Conservation (phyloP, 1,139 yeast species). For the Wickerhamomyces sp. region DNA sequence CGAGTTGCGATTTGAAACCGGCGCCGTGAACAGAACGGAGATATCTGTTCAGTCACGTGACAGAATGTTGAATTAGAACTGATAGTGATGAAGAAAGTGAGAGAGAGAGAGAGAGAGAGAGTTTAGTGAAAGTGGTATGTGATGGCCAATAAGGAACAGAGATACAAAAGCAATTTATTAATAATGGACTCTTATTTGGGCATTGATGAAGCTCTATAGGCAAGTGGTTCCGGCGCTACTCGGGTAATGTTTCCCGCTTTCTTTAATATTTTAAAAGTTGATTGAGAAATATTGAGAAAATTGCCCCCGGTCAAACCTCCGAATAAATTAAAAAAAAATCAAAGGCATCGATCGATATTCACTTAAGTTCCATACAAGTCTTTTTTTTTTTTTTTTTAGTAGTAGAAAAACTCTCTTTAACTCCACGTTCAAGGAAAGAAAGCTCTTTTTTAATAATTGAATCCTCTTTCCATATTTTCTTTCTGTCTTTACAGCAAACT, state of each 20-base stretch:
- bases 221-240: background rate
- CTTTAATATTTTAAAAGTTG: background rate
- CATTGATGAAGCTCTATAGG: no score
- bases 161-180: no score
- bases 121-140: no score
- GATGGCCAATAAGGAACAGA: no score
- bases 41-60: background rate
- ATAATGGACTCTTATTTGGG: no score
- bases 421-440: background rate
- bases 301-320: background rate
- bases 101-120: no score
- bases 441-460: background rate
- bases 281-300: background rate
- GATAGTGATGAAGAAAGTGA: no score
- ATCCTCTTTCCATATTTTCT: background rate
- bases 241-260: background rate
- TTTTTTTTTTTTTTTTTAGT: background rate
- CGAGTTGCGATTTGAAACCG: constrained; percentile 11
- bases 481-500: no score
- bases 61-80: no score
- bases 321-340: no score
- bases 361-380: background rate
- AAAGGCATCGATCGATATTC: no score
- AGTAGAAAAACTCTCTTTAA: no score
- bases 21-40: constrained; percentile 5